Percentiles rank a stretch among this genome's conserved stretches.
Conservation (phyloP, 352 stramenopile genomes). For the Globisporangium lucens region DNA sequence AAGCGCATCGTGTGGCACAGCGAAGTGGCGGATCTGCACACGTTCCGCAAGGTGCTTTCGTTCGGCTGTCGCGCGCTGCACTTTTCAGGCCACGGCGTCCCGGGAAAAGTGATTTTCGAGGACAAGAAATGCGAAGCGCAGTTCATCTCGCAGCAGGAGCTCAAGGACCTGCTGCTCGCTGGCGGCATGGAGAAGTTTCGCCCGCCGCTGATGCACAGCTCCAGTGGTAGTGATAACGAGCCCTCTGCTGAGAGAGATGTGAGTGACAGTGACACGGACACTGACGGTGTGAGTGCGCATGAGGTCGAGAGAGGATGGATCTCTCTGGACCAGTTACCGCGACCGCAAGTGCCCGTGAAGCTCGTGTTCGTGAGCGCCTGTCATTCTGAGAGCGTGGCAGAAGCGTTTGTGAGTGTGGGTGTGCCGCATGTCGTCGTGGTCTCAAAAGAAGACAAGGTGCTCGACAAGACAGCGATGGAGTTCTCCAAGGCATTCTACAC, state of each 20-base stretch:
- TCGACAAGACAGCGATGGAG: constrained; percentile 86
- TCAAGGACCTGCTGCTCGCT: constrained; percentile 70
- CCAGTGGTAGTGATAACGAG: constrained; percentile 7
- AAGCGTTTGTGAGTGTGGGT: constrained; percentile 86
- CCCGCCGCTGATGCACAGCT: constrained; percentile 5
- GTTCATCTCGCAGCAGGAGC: constrained; percentile 78
- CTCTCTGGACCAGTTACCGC: constrained; percentile 30
- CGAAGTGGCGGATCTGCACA: constrained; percentile 77
- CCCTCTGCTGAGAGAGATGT: background rate
- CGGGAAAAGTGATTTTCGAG: constrained; percentile 80
- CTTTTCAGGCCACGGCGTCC: constrained; percentile 76
- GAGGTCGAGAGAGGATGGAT: constrained; percentile 51
- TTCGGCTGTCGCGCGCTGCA: constrained; percentile 75
- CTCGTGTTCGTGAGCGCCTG: constrained; percentile 90
- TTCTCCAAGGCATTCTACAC: constrained; percentile 90
- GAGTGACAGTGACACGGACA: constrained; percentile 10
- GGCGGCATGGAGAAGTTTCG: constrained; percentile 41
- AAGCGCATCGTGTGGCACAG: constrained; percentile 70
- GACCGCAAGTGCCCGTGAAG: constrained; percentile 49
- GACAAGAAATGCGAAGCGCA: constrained; percentile 76
- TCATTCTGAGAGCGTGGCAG: constrained; percentile 83
- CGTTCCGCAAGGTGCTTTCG: constrained; percentile 76
- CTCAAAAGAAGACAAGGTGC: constrained; percentile 77
- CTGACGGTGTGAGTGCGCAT: constrained; percentile 25
- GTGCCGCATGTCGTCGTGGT: constrained; percentile 91